Conservation (phyloP, 2,329 filamentous ascomycete genomes). For the Fusarium compactum region DNA sequence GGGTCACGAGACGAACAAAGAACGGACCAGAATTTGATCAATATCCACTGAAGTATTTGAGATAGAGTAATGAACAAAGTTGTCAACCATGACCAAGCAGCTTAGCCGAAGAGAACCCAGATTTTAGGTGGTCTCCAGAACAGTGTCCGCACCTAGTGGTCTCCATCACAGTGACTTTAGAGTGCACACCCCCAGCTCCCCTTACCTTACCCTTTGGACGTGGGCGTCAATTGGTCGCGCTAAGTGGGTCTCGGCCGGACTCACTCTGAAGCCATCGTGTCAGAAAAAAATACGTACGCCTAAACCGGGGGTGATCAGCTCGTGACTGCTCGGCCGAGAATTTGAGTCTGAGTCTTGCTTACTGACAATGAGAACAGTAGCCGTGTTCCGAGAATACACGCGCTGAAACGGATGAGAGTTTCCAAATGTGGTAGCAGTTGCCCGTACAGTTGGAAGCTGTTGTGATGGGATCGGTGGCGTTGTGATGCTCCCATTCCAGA, state of each 20-base stretch:
- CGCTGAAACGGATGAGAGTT: constrained; percentile 15
- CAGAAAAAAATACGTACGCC: constrained; percentile 26
- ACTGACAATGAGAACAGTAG: constrained; percentile 1
- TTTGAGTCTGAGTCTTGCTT: neutral
- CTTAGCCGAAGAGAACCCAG: constrained; percentile 15
- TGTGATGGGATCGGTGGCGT: constrained; percentile 15
- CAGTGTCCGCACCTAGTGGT: neutral
- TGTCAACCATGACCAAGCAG: constrained; percentile 30
- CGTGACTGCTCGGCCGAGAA: constrained; percentile 40
- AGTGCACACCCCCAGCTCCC: constrained; percentile 15
- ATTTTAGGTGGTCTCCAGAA: neutral
- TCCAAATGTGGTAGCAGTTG: constrained; percentile 11
- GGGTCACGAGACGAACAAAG: constrained; percentile 24
- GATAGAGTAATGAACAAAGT: constrained; percentile 33
- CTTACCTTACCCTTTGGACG: constrained; percentile 24
- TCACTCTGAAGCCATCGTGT: constrained; percentile 38
- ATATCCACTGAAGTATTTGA: neutral
- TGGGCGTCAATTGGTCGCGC: neutral
- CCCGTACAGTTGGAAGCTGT: neutral
- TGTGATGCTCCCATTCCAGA: constrained; percentile 27
- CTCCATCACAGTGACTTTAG: neutral
- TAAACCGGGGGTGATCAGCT: constrained; percentile 16
- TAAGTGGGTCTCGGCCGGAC: constrained; percentile 31
- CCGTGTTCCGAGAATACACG: constrained; percentile 23
- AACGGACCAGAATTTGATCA: constrained; percentile 5